phyloP scores from a whole-genome alignment of 768 basidiomycete genomes.

The Tulasnella sp. region DNA sequence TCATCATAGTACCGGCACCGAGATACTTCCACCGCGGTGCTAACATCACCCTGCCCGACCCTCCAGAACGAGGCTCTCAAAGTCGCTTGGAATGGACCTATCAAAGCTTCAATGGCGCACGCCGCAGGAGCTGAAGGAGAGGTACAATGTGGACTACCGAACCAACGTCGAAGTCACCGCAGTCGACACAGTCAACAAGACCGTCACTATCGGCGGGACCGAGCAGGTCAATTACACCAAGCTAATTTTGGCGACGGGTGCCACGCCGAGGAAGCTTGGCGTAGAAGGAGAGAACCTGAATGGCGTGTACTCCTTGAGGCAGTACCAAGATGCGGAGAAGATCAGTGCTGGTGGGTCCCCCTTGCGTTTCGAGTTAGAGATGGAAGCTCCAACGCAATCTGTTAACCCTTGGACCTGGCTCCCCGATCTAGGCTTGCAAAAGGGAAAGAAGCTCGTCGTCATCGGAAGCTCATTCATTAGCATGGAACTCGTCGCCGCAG shows the following conservation, averaged over 20 bases:
- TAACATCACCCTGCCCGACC: no score
- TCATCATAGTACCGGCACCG: no score
- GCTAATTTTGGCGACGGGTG: slow-evolving; percentile 76
- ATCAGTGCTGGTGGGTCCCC: slow-evolving; percentile 48
- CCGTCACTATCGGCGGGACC: slow-evolving; percentile 61
- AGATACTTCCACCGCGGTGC: no score
- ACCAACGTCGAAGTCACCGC: slow-evolving; percentile 59
- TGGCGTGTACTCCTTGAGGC: slow-evolving; percentile 74
- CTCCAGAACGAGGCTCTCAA: slow-evolving; percentile 81
- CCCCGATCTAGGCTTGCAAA: slow-evolving; percentile 50
- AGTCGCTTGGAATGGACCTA: slow-evolving; percentile 72
- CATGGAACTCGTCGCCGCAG: slow-evolving; percentile 83
- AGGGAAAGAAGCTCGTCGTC: slow-evolving; percentile 72
- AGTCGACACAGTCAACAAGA: slow-evolving; percentile 59
- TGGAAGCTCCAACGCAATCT: neutral
- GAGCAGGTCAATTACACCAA: slow-evolving; percentile 64
- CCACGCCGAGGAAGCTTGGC: slow-evolving; percentile 67
- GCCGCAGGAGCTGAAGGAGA: slow-evolving; percentile 69
- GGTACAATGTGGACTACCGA: slow-evolving; percentile 64
- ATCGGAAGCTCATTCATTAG: slow-evolving; percentile 90
- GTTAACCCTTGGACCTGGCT: slow-evolving; percentile 12
- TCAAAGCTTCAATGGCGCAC: slow-evolving; percentile 72
- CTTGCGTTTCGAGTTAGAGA: neutral
- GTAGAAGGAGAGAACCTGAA: slow-evolving; percentile 68
- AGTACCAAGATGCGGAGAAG: slow-evolving; percentile 64